Base-by-base conservation (phyloP, 2,329 filamentous ascomycete species). In the Zelopaecilomyces penicillatus region DNA sequence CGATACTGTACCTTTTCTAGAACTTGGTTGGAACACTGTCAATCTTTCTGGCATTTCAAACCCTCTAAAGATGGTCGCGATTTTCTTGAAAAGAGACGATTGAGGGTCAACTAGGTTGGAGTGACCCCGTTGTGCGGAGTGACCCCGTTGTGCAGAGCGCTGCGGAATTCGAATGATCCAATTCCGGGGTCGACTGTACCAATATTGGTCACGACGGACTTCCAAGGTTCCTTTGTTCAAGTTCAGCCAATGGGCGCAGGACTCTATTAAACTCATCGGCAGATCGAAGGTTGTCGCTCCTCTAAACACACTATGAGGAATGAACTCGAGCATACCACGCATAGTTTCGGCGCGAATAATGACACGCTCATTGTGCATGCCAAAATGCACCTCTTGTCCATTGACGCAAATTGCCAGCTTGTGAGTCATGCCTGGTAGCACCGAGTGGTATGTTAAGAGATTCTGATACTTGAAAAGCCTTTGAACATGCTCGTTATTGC, bases 191-290 rank as follows among this genome's bases (percentile, higher is more conserved):
- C 50, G 52, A 0, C 37, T 46, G 0, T 9, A 37, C 67, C 63
- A 71, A 4, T 60, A 58, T 0, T 69, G 61, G 1, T 57, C 56
- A 5, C 66, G 68, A 6, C 79, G 65, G 26, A 82, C 71, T 37
- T 84, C 74, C 0, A 85, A 41, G 0, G 51, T 39, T 0, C 55
- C 48, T 0, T 49, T 57, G 0, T 29, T 39, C 0, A 80, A 9
- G 36, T 83, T 64, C 4, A 83, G 61, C 78, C 80, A 85, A 49
- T 85, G 80, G 0, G 74, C 64, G 41, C 75, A 82, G 5, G 69
- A 60, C 0, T 73, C 57, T 0, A 80, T 49, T 0, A 85, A 61
- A 0, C 65, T 55, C 0, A 50, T 51, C 0, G 81, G 82, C 0
- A 83, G 58, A 49, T 81, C 78, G 32, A 61, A 68, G 3, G 19